phyloP scores from a whole-genome alignment of 148 eudicot genomes.

The Beta vulgaris region DNA sequence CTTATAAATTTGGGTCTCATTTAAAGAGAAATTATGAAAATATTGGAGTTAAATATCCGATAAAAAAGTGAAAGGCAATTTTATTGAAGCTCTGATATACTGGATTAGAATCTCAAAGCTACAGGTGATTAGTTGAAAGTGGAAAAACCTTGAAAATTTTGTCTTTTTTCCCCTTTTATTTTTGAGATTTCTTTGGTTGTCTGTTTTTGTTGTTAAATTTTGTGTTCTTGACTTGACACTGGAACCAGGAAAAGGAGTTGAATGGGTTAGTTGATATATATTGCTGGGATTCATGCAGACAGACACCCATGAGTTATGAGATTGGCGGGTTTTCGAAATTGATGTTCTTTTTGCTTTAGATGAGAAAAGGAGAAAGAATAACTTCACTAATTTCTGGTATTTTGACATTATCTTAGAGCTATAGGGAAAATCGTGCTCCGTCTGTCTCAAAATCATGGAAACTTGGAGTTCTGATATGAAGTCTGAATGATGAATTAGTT shows the following conservation, averaged over 20 bases:
- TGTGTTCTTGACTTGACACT: neutral
- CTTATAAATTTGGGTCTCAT: conserved; percentile 2
- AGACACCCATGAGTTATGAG: neutral
- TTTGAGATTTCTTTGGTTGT: neutral
- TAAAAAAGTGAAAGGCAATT: neutral
- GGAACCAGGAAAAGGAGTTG: neutral
- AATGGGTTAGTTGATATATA: neutral
- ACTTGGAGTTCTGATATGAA: too few relatives aligned
- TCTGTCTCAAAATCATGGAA: too few relatives aligned
- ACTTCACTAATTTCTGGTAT: neutral
- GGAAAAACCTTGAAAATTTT: too few relatives aligned
- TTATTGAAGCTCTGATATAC: neutral
- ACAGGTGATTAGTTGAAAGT: too few relatives aligned
- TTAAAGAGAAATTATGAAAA: neutral
- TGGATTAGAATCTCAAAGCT: neutral
- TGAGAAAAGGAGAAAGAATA: neutral
- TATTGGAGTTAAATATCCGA: conserved; percentile 10
- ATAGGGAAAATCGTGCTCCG: too few relatives aligned
- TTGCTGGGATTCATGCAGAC: neutral
- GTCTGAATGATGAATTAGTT: neutral
- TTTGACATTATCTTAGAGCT: neutral
- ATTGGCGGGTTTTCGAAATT: neutral
- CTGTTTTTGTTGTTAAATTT: neutral
- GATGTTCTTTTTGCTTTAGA: neutral
- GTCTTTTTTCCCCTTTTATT: neutral